phyloP scores from a whole-genome alignment of 2,329 filamentous ascomycete genomes.

The Apiospora kogelbergensis region DNA sequence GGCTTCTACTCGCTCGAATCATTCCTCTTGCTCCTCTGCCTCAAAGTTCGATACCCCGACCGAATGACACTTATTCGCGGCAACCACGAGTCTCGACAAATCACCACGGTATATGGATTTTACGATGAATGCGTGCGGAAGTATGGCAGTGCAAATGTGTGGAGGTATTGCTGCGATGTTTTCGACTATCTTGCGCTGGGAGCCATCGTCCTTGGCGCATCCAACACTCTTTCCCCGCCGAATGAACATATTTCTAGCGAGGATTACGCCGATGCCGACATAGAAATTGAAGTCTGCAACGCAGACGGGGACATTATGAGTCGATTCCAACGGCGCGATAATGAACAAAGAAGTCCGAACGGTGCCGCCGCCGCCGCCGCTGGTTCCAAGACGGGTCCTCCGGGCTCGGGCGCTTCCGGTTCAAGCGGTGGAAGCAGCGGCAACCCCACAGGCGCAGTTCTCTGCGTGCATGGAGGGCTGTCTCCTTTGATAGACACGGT shows the following conservation, averaged over 20 bases:
- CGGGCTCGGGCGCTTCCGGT: conserved; percentile 77
- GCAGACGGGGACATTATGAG: conserved; percentile 78
- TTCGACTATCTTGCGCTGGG: conserved; percentile 96
- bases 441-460: conserved; percentile 76
- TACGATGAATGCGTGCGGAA: conserved; percentile 99
- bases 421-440: conserved; percentile 63
- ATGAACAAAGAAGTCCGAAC: conserved; percentile 31
- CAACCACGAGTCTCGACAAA: conserved; percentile 98
- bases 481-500: conserved; percentile 90
- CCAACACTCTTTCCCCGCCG: conserved; percentile 57
- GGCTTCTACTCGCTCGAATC: conserved; percentile 99
- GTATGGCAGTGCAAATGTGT: conserved; percentile 98
- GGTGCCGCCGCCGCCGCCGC: conserved; percentile 31
- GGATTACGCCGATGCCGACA: conserved; percentile 64
- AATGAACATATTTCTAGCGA: conserved; percentile 46
- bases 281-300: conserved; percentile 92
- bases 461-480: conserved; percentile 94
- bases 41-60: conserved; percentile 97
- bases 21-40: conserved; percentile 89
- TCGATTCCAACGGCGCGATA: conserved; percentile 58
- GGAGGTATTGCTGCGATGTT: conserved; percentile 98
- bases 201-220: conserved; percentile 86
- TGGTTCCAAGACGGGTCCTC: conserved; percentile 63
- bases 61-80: conserved; percentile 98
- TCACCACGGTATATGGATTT: conserved; percentile 98